These are phyloP conservation scores for Hyaloscypha bicolor DNA, from an alignment of 495 filamentous ascomycete species.

Conservation along the genomic window DNA sequence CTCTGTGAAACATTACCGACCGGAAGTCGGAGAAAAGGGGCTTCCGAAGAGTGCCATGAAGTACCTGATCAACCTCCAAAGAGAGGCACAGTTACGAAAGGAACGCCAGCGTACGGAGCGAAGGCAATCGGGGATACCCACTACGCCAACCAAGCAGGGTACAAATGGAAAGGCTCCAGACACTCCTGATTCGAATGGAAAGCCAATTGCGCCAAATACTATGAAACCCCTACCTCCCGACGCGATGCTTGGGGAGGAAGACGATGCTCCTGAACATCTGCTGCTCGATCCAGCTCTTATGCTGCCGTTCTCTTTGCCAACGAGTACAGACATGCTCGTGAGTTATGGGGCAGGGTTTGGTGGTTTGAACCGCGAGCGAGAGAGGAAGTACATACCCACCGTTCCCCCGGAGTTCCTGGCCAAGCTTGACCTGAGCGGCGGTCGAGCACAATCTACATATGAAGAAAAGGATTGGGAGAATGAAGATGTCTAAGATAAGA, in stretches of 20 bases:
- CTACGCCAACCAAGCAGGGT: conserved; percentile 41
- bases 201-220: conserved; percentile 33
- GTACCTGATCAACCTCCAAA: conserved; percentile 79
- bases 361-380: conserved; percentile 86
- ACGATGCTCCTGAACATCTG: conserved; percentile 66
- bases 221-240: conserved; percentile 23
- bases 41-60: conserved; percentile 85
- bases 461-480: conserved; percentile 34
- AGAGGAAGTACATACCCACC: conserved; percentile 94
- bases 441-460: conserved; percentile 24
- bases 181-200: conserved; percentile 40
- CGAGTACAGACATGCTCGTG: conserved; percentile 95
- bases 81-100: conserved; percentile 62
- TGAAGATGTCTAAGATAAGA: conserved; percentile 25
- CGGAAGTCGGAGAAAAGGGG: conserved; percentile 93
- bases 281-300: conserved; percentile 89
- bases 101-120: conserved; percentile 46
- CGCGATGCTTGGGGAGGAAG: conserved; percentile 32
- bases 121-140: conserved; percentile 30
- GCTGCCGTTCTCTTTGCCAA: conserved; percentile 91
- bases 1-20: conserved; percentile 86
- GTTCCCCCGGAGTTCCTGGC: conserved; percentile 92
- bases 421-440: conserved; percentile 66
- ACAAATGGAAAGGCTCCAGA: conserved; percentile 35
- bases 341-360: conserved; percentile 94